Evolutionary conservation across 306 rosid species (phyloP), one percentile per base, ranked within the genome.

Genomic region (Medicago arabica): DNA sequence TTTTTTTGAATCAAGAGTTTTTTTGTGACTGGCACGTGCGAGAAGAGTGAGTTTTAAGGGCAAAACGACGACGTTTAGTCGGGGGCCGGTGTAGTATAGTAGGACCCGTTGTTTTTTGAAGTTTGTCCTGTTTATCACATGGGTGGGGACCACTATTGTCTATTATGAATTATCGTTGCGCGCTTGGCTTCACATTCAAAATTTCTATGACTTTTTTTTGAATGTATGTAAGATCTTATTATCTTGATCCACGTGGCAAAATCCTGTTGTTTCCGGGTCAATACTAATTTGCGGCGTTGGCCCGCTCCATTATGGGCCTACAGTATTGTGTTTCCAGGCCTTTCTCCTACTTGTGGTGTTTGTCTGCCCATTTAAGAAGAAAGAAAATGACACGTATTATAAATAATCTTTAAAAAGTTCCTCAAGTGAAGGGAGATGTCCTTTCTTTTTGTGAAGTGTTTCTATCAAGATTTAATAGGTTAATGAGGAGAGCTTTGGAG

Each of bases 151-250:
- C 55, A 40, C 59, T 44, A 25, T 8, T 61, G 77, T 59, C 78
- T 77, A 69, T 36, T 74, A 67, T 73, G 43, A 23, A 12, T 78
- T 67, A 75, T 66, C 80, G 79, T 90, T 89, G 89, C 90, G 97
- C 98, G 98, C 96, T 91, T 84, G 91, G 80, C 86, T 74, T 77
- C 84, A 25, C 82, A 85, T 94, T 90, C 95, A 91, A 94, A 92
- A 78, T 70, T 73, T 75, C 41, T 15, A 46, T 0, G 2, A 18
- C 11, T 19, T 55, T 55, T 55, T 53, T 55, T 19, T 55, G 18
- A 21, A 21, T 10, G 23, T 18, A 11, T 55, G 54, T 3, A 18
- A 55, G 23, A 17, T 51, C 58, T 51, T 21, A 51, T 50, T 2
- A 7, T 51, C 5, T 51, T 2, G 34, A 23, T 55, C 61, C 61